Evolutionary conservation across 2,329 filamentous ascomycete species (phyloP), one percentile per base, ranked within the genome.

Genomic region (Fusarium nematophilum): DNA sequence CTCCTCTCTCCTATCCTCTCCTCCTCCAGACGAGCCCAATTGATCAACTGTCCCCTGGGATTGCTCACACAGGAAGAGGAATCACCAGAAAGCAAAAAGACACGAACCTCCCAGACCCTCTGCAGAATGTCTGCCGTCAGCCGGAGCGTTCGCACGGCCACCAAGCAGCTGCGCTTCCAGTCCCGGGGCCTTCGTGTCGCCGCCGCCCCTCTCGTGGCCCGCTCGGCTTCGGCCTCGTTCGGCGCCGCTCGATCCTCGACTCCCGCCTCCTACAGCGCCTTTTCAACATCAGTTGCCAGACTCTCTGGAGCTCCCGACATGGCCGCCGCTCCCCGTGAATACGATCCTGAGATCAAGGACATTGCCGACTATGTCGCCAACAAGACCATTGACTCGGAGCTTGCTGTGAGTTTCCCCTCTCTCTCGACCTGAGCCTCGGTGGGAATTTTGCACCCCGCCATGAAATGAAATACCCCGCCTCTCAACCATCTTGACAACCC

Each of bases 281-380:
- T 84, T 73, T 82, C 81, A 70, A 84, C 83, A 66, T 80, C 80
- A 67, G 69, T 77, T 65, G 70, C 78, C 45, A 75, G 76, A 66
- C 74, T 76, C 64, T 83, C 80, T 51, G 77, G 78, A 64, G 81
- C 83, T 68, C 79, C 83, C 67, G 73, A 78, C 68, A 79, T 79
- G 76, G 76, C 85, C 72, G 74, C 81, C 37, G 75, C 80, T 70
- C 72, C 77, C 58, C 79, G 84, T 75, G 83, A 88, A 67, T 97
- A 94, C 78, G 94, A 98, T 75, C 87, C 90, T 62, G 94, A 97
- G 81, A 95, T 98, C 78, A 89, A 88, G 77, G 93, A 98, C 76
- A 97, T 99, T 83, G 94, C 94, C 62, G 87, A 85, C 79, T 99
- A 97, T 80, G 90, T 98, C 75, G 92, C 96, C 84, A 91, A 93